phyloP scores from a whole-genome alignment of 2,329 filamentous ascomycete genomes.

The Pseudogymnoascus pannorum region DNA sequence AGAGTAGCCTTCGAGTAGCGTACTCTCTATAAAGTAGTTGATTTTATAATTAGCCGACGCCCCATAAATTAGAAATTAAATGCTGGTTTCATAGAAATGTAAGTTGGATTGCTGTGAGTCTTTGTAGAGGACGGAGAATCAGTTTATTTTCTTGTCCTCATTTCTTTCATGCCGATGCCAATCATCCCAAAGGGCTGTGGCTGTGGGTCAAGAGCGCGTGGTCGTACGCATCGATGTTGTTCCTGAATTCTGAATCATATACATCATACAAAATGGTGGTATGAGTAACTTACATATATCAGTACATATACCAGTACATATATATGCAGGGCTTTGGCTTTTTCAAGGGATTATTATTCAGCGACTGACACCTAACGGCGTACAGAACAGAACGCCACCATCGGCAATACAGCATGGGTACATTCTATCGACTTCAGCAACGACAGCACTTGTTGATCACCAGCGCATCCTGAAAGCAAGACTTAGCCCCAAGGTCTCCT shows the following conservation, averaged over 20 bases:
- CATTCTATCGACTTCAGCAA: background rate
- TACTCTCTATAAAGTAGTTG: background rate
- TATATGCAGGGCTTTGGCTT: background rate
- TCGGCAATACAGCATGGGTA: background rate
- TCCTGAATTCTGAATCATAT: constrained; percentile 8
- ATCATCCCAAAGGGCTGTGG: background rate
- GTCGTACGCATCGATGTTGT: constrained; percentile 2
- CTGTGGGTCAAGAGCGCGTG: background rate
- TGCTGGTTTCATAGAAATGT: background rate
- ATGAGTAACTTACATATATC: background rate
- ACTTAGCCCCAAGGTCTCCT: background rate
- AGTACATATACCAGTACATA: too few relatives aligned
- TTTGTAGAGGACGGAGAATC: background rate
- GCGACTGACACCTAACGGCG: background rate
- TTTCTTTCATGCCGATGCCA: constrained; percentile 1
- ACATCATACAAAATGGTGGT: background rate
- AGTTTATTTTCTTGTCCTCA: background rate
- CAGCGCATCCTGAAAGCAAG: background rate
- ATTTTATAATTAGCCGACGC: constrained; percentile 7
- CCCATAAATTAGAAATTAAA: constrained; percentile 1
- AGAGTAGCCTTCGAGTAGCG: constrained; percentile 3
- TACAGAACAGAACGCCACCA: background rate
- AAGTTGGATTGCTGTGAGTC: background rate
- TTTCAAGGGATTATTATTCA: background rate
- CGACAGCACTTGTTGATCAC: background rate